These are phyloP conservation scores for Dryadomyces quercivorus DNA, from an alignment of 2,329 filamentous ascomycete species.

Conservation along the genomic window DNA sequence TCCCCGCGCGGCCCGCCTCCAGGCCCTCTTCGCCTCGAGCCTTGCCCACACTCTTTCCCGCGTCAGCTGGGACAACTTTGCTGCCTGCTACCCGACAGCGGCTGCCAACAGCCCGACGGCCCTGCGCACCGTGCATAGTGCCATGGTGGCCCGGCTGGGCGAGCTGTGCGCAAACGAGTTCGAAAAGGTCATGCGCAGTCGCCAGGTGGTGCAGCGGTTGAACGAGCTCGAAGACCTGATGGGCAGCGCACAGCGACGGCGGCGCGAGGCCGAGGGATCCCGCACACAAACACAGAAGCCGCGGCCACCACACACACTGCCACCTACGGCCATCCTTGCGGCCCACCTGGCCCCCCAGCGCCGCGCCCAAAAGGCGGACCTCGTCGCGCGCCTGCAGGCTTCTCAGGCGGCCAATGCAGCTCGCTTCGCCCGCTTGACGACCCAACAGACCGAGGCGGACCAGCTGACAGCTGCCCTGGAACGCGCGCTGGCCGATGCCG, in stretches of 20 bases:
- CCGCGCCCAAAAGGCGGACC: conserved; percentile 37
- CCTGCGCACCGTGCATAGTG: conserved; percentile 41
- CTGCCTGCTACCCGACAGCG: conserved; percentile 50
- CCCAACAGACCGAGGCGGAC: conserved; percentile 43
- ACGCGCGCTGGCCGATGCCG: conserved; percentile 39
- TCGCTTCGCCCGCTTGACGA: conserved; percentile 36
- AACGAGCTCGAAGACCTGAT: conserved; percentile 48
- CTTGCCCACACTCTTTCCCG: conserved; percentile 42
- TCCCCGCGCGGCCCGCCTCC: conserved; percentile 42
- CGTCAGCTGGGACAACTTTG: conserved; percentile 44
- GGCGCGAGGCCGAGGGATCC: conserved; percentile 15
- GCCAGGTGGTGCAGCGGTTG: conserved; percentile 42
- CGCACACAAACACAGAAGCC: neutral
- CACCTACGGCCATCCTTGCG: conserved; percentile 36
- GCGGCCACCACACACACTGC: conserved; percentile 42
- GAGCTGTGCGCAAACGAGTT: conserved; percentile 48
- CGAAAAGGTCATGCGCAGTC: conserved; percentile 35
- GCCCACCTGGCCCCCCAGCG: conserved; percentile 45
- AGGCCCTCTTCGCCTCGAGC: conserved; percentile 38
- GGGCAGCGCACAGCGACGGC: conserved; percentile 32
- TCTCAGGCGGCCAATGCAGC: conserved; percentile 43
- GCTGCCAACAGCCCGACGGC: conserved; percentile 35
- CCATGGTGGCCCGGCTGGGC: conserved; percentile 44
- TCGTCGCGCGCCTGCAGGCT: conserved; percentile 45
- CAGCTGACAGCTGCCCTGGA: conserved; percentile 37